phyloP scores from a whole-genome alignment of 805 yeast species.

The Sungouiozyma intestinalis region DNA sequence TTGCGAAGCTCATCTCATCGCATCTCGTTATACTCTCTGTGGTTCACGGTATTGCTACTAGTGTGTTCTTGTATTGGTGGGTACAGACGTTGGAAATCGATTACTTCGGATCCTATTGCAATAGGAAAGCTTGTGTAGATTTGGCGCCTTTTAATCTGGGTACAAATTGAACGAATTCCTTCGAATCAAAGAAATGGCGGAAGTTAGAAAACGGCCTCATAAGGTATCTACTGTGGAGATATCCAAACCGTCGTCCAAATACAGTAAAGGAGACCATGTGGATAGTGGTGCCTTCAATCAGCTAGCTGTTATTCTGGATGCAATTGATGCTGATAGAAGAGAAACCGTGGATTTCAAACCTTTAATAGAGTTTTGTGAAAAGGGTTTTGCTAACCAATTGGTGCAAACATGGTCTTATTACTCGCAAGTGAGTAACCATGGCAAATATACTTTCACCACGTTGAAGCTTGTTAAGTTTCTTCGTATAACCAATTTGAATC shows the following conservation, averaged over 20 bases:
- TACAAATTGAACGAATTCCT: neutral
- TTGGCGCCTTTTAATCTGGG: neutral
- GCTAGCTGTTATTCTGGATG: conserved; percentile 15
- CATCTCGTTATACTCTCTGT: conserved; percentile 6
- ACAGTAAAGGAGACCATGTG: neutral
- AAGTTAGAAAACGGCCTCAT: neutral
- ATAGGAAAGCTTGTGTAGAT: neutral
- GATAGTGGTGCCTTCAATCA: conserved; percentile 22
- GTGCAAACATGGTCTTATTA: conserved; percentile 40
- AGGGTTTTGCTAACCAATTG: conserved; percentile 29
- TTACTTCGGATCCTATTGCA: too few species aligned
- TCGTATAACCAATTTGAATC: conserved; percentile 13
- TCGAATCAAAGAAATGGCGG: neutral
- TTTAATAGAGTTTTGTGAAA: conserved; percentile 26
- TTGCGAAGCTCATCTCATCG: conserved; percentile 13
- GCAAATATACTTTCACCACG: conserved; percentile 37
- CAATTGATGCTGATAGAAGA: conserved; percentile 11
- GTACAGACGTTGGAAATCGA: too few species aligned
- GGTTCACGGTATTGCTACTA: too few species aligned
- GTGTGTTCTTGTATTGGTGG: too few species aligned
- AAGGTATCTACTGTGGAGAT: neutral
- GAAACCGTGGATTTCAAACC: conserved; percentile 16
- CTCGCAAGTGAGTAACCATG: conserved; percentile 41
- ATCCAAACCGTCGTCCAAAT: neutral
- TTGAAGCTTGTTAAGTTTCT: conserved; percentile 33